These are phyloP conservation scores for Peronospora belbahrii DNA, from an alignment of 352 stramenopile species.

Conservation along the genomic window DNA sequence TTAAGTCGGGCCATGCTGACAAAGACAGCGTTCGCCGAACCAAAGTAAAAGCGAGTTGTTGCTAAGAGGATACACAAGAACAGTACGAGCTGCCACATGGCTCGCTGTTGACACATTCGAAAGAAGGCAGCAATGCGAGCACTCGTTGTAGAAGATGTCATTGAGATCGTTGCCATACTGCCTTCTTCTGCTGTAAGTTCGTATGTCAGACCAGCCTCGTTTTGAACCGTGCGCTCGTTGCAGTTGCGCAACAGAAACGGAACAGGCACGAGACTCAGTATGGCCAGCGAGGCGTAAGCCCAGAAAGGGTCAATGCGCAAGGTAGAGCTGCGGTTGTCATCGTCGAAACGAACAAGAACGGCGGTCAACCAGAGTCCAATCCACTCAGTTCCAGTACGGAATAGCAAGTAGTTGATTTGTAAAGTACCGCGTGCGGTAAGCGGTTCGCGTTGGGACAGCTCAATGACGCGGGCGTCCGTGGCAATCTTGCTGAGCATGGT, in stretches of 20 bases:
- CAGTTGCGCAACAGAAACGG: constrained; percentile 61
- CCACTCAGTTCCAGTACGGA: constrained; percentile 45
- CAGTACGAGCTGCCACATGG: constrained; percentile 70
- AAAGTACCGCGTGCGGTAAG: constrained; percentile 54
- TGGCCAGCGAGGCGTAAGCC: constrained; percentile 39
- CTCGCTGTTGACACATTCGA: constrained; percentile 63
- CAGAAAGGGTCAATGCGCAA: constrained; percentile 46
- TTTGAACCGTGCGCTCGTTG: constrained; percentile 37
- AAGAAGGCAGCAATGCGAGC: constrained; percentile 37
- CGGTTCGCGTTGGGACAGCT: constrained; percentile 71
- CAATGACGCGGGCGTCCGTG: constrained; percentile 73
- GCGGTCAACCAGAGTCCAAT: constrained; percentile 41
- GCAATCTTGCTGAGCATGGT: constrained; percentile 84
- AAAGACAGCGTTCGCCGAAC: constrained; percentile 33
- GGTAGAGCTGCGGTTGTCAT: constrained; percentile 33
- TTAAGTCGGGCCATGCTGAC: constrained; percentile 28
- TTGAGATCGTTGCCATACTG: constrained; percentile 18
- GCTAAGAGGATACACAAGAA: constrained; percentile 54
- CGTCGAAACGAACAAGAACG: constrained; percentile 37
- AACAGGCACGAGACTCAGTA: constrained; percentile 48
- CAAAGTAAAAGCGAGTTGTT: constrained; percentile 53
- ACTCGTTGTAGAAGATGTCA: constrained; percentile 1
- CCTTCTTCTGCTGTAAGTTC: constrained; percentile 23
- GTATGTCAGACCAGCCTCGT: constrained; percentile 17
- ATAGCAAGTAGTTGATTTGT: constrained; percentile 76